Evolutionary conservation across 352 stramenopile genomes (phyloP).

Genomic region (Pythium inflatum): DNA sequence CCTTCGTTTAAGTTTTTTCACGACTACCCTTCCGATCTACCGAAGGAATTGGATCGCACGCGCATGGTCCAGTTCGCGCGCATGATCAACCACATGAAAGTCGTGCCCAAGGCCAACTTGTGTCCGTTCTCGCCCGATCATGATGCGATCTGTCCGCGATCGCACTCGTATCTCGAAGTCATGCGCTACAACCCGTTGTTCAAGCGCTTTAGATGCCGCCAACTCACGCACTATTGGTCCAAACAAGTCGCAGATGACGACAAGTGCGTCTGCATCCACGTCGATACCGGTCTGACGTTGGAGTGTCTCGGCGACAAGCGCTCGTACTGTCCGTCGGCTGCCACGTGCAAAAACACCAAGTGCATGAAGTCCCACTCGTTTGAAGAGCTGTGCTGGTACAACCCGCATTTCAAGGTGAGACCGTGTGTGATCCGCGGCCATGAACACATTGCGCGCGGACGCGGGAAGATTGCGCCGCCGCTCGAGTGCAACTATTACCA

Average conservation of each 20-base stretch:
- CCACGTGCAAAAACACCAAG: conserved; percentile 12
- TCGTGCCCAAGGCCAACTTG: conserved; percentile 49
- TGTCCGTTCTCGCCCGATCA: conserved; percentile 40
- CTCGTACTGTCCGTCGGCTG: conserved; percentile 10
- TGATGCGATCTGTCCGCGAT: conserved; percentile 32
- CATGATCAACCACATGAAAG: conserved; percentile 58
- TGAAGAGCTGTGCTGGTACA: conserved; percentile 34
- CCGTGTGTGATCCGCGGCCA: conserved; percentile 6
- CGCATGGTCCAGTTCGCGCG: conserved; percentile 44
- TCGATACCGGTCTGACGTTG: conserved; percentile 47
- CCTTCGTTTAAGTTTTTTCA: conserved; percentile 12
- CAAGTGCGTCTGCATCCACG: conserved; percentile 50
- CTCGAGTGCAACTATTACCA: conserved; percentile 15
- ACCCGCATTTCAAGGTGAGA: conserved; percentile 23
- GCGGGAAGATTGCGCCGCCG: conserved; percentile 12
- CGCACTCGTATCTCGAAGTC: conserved; percentile 54
- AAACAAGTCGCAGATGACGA: conserved; percentile 47
- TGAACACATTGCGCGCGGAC: conserved; percentile 9
- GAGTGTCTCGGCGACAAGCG: conserved; percentile 42
- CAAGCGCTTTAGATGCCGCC: conserved; percentile 50
- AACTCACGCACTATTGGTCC: conserved; percentile 48
- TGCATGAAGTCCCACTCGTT: conserved; percentile 34
- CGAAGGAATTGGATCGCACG: conserved; percentile 17
- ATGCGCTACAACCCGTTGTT: conserved; percentile 61
- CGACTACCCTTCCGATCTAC: conserved; percentile 2